Percentiles rank a stretch among this genome's conserved stretches.
Conservation (phyloP, 1,139 yeast species). For the Saccharomycopsis hybrid region DNA sequence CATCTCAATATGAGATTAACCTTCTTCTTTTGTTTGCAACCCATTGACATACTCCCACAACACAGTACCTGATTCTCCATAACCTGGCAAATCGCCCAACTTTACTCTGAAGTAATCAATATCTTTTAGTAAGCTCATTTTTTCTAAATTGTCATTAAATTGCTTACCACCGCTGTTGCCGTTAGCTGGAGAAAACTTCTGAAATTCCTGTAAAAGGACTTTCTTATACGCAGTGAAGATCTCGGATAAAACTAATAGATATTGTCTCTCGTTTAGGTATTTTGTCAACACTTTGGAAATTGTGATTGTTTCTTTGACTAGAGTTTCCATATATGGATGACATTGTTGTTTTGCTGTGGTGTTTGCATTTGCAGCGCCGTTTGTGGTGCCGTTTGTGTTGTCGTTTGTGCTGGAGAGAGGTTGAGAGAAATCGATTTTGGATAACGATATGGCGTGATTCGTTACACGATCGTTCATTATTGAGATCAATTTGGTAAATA, state of each 20-base stretch:
- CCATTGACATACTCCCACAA: conserved; percentile 60
- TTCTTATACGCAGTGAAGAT: conserved; percentile 58
- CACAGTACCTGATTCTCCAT: conserved; percentile 60
- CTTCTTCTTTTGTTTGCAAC: conserved; percentile 31
- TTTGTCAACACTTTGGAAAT: conserved; percentile 55
- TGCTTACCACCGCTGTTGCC: conserved; percentile 20
- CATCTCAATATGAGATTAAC: no score
- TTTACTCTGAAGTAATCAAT: conserved; percentile 61
- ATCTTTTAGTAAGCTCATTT: conserved; percentile 50
- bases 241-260: conserved; percentile 43
- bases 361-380: not conserved
- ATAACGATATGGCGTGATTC: conserved; percentile 42
- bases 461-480: conserved; percentile 64
- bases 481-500: conserved; percentile 59
- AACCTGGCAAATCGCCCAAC: conserved; percentile 52
- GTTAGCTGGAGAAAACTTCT: conserved; percentile 31
- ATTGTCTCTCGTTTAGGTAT: conserved; percentile 49
- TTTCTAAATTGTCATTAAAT: conserved; percentile 40
- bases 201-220: conserved; percentile 47
- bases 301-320: conserved; percentile 61
- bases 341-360: conserved; percentile 38
- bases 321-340: conserved; percentile 58
- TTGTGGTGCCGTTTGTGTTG: no score
- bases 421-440: conserved; percentile 45
- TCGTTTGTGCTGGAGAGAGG: conserved; percentile 26